A percentile compares a stretch with the other conserved stretches of the same genome.
These are phyloP conservation scores for Beauveria varroae DNA, from an alignment of 2,329 filamentous ascomycete species.

Conservation along the genomic window DNA sequence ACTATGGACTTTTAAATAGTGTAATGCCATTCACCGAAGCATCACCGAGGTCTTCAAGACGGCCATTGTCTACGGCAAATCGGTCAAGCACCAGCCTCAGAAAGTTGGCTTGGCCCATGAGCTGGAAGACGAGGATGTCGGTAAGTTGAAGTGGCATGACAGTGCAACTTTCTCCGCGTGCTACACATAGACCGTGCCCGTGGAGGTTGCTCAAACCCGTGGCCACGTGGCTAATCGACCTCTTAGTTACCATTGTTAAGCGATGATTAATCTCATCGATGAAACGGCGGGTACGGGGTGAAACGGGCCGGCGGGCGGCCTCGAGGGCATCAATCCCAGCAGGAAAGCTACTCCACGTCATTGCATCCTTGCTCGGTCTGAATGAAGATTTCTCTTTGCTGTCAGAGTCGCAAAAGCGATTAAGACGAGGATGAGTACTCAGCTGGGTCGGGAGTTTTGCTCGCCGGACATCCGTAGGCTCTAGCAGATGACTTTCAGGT, in stretches of 20 bases:
- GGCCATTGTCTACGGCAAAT: slow-evolving; percentile 94
- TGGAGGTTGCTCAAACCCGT: neutral
- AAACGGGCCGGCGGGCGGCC: slow-evolving; percentile 14
- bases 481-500: neutral
- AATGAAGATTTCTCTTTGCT: neutral
- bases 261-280: slow-evolving; percentile 38
- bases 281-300: slow-evolving; percentile 19
- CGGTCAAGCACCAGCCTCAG: slow-evolving; percentile 97
- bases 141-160: slow-evolving; percentile 43
- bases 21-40: slow-evolving; percentile 92
- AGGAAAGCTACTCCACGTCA: neutral
- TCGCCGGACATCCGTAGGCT: neutral
- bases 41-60: slow-evolving; percentile 94
- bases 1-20: slow-evolving; percentile 47
- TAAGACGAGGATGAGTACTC: neutral
- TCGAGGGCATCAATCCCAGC: neutral
- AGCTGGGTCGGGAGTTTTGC: neutral
- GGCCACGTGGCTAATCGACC: slow-evolving; percentile 19
- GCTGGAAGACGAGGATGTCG: slow-evolving; percentile 93
- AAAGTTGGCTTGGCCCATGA: slow-evolving; percentile 86
- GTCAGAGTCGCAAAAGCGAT: neutral
- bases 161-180: neutral
- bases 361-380: neutral
- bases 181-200: neutral
- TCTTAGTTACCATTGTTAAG: slow-evolving; percentile 53